These are phyloP conservation scores for Dacryopinax primogenitus DNA, from an alignment of 768 basidiomycete species.

Conservation along the genomic window DNA sequence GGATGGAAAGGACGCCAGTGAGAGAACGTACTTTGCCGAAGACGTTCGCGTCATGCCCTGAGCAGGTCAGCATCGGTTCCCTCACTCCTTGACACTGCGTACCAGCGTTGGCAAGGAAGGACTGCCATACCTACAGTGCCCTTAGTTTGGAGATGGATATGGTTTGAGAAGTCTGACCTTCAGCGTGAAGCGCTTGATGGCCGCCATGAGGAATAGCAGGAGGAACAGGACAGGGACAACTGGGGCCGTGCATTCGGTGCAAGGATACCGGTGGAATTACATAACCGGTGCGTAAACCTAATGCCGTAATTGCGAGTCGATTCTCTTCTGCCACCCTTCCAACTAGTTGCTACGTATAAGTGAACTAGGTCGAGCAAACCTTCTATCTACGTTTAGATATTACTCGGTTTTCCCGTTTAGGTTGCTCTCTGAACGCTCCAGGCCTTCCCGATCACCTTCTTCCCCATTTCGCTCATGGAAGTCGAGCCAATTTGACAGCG, in stretches of 20 bases:
- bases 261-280: not conserved
- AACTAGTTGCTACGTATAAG: no score
- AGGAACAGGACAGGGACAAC: not conserved
- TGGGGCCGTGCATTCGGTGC: no score
- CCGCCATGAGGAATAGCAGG: not conserved
- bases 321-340: no score
- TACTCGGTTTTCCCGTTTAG: no score
- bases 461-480: not conserved
- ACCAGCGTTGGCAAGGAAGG: slow-evolving; percentile 67
- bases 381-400: no score
- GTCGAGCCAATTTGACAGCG: not conserved
- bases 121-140: slow-evolving; percentile 57
- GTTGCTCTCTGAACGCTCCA: no score
- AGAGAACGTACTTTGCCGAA: slow-evolving; percentile 52
- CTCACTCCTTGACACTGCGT: slow-evolving; percentile 16
- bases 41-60: slow-evolving; percentile 69
- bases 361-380: no score
- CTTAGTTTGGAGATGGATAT: slow-evolving; percentile 12
- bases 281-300: not conserved
- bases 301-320: no score
- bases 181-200: slow-evolving; percentile 10
- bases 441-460: no score
- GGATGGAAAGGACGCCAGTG: not conserved
- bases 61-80: not conserved
- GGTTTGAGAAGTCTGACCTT: slow-evolving; percentile 11